phyloP scores from a whole-genome alignment of 495 filamentous ascomycete genomes.

The Acidiella bohemica region DNA sequence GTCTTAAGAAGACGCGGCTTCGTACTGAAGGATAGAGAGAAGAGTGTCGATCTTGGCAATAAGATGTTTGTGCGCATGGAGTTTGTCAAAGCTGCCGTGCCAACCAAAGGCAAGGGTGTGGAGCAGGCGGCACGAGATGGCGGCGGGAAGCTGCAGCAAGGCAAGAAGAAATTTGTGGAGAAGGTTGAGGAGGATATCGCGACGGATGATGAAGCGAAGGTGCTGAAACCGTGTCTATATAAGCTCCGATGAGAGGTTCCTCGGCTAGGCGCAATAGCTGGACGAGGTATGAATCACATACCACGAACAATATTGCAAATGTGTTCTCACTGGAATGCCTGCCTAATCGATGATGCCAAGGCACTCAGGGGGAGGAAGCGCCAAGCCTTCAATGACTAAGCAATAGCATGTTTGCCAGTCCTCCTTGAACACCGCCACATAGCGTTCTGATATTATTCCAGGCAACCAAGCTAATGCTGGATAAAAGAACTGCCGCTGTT shows the following conservation, averaged over 20 bases:
- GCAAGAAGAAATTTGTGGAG: slow-evolving; percentile 28
- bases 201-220: slow-evolving; percentile 46
- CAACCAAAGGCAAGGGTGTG: slow-evolving; percentile 55
- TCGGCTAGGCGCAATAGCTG: background rate
- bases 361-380: too few relatives aligned
- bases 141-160: slow-evolving; percentile 36
- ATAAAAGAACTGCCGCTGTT: too few relatives aligned
- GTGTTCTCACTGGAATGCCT: too few relatives aligned
- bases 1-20: slow-evolving; percentile 70
- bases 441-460: too few relatives aligned
- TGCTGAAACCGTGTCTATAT: slow-evolving; percentile 94
- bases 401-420: too few relatives aligned
- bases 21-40: slow-evolving; percentile 45
- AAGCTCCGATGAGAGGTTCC: slow-evolving; percentile 56
- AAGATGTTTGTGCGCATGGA: slow-evolving; percentile 98
- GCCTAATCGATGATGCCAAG: too few relatives aligned
- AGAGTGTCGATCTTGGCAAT: slow-evolving; percentile 66
- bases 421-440: too few relatives aligned
- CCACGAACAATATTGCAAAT: too few relatives aligned
- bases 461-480: too few relatives aligned
- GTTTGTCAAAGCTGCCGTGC: slow-evolving; percentile 66
- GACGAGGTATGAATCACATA: background rate
- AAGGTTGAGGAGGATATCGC: slow-evolving; percentile 39
- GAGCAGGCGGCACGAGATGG: slow-evolving; percentile 37
- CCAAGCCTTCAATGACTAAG: too few relatives aligned